These are phyloP conservation scores for Tilletia indica DNA, from an alignment of 1,284 basidiomycete genomes.

Conservation along the genomic window DNA sequence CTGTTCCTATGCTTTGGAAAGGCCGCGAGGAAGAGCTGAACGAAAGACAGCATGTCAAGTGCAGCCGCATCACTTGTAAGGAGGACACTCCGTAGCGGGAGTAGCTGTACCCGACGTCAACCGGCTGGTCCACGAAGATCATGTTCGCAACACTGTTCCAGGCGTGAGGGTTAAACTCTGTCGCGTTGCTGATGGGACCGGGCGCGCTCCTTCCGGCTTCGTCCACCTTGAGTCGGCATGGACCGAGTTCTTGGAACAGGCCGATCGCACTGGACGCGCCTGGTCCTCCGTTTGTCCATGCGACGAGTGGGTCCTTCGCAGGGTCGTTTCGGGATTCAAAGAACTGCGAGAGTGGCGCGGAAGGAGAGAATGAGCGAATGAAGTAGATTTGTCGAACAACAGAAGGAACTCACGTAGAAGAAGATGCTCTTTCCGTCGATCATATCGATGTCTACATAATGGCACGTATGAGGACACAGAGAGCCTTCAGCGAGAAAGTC, in stretches of 20 bases:
- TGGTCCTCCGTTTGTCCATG: slow-evolving; percentile 87
- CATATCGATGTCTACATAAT: slow-evolving; percentile 61
- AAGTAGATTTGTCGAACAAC: neutral
- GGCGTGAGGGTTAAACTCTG: slow-evolving; percentile 70
- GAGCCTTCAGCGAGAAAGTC: neutral
- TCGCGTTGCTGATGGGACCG: slow-evolving; percentile 60
- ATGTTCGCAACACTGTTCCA: slow-evolving; percentile 69
- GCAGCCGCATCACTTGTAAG: slow-evolving; percentile 71
- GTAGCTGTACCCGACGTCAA: slow-evolving; percentile 86
- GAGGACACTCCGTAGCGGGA: slow-evolving; percentile 68
- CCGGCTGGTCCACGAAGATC: slow-evolving; percentile 29
- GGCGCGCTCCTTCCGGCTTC: slow-evolving; percentile 62
- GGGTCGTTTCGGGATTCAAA: slow-evolving; percentile 77
- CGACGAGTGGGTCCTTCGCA: slow-evolving; percentile 72
- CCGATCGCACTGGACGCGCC: slow-evolving; percentile 55
- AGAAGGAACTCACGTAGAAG: slow-evolving; percentile 62
- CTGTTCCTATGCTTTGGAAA: slow-evolving; percentile 50
- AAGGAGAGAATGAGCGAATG: neutral
- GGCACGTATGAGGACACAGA: neutral
- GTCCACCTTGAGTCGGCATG: slow-evolving; percentile 66
- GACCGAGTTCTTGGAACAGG: slow-evolving; percentile 79
- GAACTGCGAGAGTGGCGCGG: slow-evolving; percentile 58
- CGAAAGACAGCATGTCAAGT: slow-evolving; percentile 83
- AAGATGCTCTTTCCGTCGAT: slow-evolving; percentile 69
- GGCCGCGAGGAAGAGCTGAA: slow-evolving; percentile 74